Evolutionary conservation across 352 stramenopile species (phyloP).

Genomic region (Globisporangium recalcitrans): DNA sequence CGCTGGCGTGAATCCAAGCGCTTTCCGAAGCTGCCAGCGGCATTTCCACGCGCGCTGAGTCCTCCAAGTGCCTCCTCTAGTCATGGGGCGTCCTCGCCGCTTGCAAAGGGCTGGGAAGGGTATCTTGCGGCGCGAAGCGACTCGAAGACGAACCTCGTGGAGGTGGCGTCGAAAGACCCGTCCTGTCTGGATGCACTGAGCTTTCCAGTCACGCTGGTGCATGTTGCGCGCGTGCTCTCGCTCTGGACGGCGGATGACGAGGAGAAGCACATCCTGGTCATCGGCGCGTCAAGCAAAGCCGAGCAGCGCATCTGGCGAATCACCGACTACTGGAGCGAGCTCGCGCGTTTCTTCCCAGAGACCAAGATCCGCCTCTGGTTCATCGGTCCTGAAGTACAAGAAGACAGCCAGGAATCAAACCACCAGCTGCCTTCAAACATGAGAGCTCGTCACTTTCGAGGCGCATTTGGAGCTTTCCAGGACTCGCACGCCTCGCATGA

Average conservation of each 20-base stretch:
- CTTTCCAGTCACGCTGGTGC: constrained; percentile 62
- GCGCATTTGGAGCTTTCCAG: constrained; percentile 52
- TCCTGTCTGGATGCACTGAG: constrained; percentile 76
- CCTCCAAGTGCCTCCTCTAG: neutral
- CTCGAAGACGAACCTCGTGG: constrained; percentile 26
- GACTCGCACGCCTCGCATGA: constrained; percentile 22
- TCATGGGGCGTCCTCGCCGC: neutral
- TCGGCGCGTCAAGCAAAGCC: constrained; percentile 60
- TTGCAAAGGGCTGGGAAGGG: constrained; percentile 38
- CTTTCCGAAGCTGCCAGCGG: constrained; percentile 36
- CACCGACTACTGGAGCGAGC: constrained; percentile 66
- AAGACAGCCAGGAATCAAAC: constrained; percentile 5
- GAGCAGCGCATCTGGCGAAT: constrained; percentile 65
- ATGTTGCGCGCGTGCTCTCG: constrained; percentile 32
- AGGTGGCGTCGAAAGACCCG: constrained; percentile 35
- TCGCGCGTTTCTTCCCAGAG: constrained; percentile 33
- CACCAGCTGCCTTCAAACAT: constrained; percentile 21
- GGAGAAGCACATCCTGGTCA: constrained; percentile 35
- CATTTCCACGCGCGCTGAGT: neutral
- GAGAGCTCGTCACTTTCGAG: constrained; percentile 29
- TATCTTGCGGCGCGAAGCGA: constrained; percentile 35
- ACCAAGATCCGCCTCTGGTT: constrained; percentile 45
- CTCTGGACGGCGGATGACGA: constrained; percentile 14
- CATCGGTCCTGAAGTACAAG: constrained; percentile 51
- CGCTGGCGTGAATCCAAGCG: constrained; percentile 64